Conservation (phyloP, 805 yeast species). For the Candida cerambycidarum region DNA sequence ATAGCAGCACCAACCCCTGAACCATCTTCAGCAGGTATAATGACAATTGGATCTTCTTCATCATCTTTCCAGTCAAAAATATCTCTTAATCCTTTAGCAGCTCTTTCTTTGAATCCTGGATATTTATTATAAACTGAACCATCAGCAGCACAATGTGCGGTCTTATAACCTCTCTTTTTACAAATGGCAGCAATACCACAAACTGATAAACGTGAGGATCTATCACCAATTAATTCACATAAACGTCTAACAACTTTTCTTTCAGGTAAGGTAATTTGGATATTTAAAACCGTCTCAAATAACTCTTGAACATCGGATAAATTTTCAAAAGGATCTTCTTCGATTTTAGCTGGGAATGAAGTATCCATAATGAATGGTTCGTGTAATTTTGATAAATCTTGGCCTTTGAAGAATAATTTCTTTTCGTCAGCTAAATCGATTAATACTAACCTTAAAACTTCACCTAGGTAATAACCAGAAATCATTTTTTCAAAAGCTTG, state of each 20-base stretch:
- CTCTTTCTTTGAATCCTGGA: constrained; percentile 88
- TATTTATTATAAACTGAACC: constrained; percentile 94
- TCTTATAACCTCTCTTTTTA: constrained; percentile 73
- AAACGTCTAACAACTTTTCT: constrained; percentile 78
- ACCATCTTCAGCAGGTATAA: constrained; percentile 96
- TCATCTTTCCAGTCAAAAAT: constrained; percentile 74
- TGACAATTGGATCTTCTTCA: constrained; percentile 73
- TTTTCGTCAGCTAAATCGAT: constrained; percentile 63
- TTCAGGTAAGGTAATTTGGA: constrained; percentile 72
- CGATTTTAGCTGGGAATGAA: constrained; percentile 81
- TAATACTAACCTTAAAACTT: constrained; percentile 76
- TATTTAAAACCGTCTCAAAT: constrained; percentile 57
- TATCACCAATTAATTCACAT: constrained; percentile 84
- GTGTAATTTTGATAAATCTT: constrained; percentile 63
- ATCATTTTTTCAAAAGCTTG: constrained; percentile 97
- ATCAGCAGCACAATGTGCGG: constrained; percentile 92
- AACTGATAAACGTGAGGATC: constrained; percentile 89
- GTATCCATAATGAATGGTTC: constrained; percentile 80
- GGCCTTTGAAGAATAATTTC: constrained; percentile 66
- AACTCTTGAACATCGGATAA: constrained; percentile 70
- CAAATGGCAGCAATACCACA: constrained; percentile 96
- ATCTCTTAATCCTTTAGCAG: constrained; percentile 83
- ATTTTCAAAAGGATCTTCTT: constrained; percentile 86
- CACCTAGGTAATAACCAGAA: constrained; percentile 95
- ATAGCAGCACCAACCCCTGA: constrained; percentile 98